These are phyloP conservation scores for Colletotrichum limetticola DNA, from an alignment of 2,329 filamentous ascomycete species.

Conservation along the genomic window DNA sequence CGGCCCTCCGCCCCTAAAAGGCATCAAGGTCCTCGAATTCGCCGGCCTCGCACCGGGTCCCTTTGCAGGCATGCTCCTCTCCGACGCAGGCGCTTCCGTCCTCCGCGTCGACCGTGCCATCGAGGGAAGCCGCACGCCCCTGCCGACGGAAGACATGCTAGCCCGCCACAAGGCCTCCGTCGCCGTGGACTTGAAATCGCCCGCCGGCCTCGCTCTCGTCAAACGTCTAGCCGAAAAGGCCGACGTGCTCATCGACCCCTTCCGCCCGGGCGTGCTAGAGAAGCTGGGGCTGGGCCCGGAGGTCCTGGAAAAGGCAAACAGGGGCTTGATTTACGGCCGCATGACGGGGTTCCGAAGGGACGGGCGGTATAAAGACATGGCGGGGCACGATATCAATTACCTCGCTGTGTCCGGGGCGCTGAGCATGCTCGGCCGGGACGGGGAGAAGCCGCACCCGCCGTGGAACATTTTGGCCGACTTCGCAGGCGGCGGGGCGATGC, in stretches of 20 bases:
- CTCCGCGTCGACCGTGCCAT: slow-evolving; percentile 82
- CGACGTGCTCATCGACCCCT: slow-evolving; percentile 93
- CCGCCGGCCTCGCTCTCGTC: slow-evolving; percentile 72
- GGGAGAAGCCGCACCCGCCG: slow-evolving; percentile 80
- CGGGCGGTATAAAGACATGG: slow-evolving; percentile 87
- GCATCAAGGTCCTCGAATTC: slow-evolving; percentile 69
- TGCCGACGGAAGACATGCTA: slow-evolving; percentile 75
- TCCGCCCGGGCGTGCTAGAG: slow-evolving; percentile 90
- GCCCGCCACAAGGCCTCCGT: slow-evolving; percentile 85
- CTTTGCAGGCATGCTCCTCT: slow-evolving; percentile 87
- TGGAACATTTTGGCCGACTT: slow-evolving; percentile 91
- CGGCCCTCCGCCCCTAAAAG: slow-evolving; percentile 54
- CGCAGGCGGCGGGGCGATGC: slow-evolving; percentile 84
- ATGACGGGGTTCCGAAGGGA: slow-evolving; percentile 92
- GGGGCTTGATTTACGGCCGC: slow-evolving; percentile 80
- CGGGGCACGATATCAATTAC: slow-evolving; percentile 97
- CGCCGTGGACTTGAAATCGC: slow-evolving; percentile 79
- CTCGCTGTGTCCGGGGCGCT: slow-evolving; percentile 87
- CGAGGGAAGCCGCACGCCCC: slow-evolving; percentile 49
- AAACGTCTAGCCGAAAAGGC: slow-evolving; percentile 69
- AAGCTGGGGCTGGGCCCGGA: slow-evolving; percentile 81
- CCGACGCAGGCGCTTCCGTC: slow-evolving; percentile 89
- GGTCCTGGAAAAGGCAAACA: slow-evolving; percentile 74
- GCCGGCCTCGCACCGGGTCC: slow-evolving; percentile 77
- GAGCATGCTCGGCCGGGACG: slow-evolving; percentile 76